Conservation (phyloP, 1,284 basidiomycete genomes). For the Trametes polyzona region DNA sequence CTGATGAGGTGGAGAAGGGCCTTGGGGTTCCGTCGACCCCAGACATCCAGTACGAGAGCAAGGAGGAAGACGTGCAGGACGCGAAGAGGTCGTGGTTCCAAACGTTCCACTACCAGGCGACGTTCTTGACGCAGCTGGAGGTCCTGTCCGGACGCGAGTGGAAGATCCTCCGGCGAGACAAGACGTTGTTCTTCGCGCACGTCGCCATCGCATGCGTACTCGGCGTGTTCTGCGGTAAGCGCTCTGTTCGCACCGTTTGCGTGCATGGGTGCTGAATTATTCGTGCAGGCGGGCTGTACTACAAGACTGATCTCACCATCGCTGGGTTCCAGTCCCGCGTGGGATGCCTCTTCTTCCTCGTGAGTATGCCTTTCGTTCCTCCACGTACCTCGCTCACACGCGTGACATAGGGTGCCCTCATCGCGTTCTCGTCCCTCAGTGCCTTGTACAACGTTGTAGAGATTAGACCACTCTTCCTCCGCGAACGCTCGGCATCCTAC, state of each 20-base stretch:
- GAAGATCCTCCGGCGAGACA: slow-evolving; percentile 83
- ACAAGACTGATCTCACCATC: slow-evolving; percentile 75
- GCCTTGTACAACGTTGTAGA: slow-evolving; percentile 87
- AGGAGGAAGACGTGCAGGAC: not conserved
- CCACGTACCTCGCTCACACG: not conserved
- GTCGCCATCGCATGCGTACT: slow-evolving; percentile 67
- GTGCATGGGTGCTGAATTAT: not conserved
- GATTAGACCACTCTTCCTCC: slow-evolving; percentile 80
- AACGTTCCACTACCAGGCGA: slow-evolving; percentile 55
- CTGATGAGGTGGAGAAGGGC: slow-evolving; percentile 25
- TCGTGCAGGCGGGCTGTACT: slow-evolving; percentile 77
- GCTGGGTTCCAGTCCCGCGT: slow-evolving; percentile 92
- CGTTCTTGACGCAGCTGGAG: slow-evolving; percentile 87
- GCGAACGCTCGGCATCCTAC: slow-evolving; percentile 81
- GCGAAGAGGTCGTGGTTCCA: slow-evolving; percentile 13
- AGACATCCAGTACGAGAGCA: not conserved
- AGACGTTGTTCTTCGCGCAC: slow-evolving; percentile 81
- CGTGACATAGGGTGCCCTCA: slow-evolving; percentile 67
- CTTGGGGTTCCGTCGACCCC: not conserved
- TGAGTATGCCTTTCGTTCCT: slow-evolving; percentile 37
- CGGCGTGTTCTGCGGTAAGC: slow-evolving; percentile 78
- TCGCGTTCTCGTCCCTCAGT: slow-evolving; percentile 87
- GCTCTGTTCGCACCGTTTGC: not conserved
- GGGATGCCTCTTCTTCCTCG: slow-evolving; percentile 91
- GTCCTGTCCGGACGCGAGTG: slow-evolving; percentile 81